Percentiles rank a stretch among this genome's conserved stretches.
phyloP scores from a whole-genome alignment of 345 rosid genomes.

The Arabis hirsuta region DNA sequence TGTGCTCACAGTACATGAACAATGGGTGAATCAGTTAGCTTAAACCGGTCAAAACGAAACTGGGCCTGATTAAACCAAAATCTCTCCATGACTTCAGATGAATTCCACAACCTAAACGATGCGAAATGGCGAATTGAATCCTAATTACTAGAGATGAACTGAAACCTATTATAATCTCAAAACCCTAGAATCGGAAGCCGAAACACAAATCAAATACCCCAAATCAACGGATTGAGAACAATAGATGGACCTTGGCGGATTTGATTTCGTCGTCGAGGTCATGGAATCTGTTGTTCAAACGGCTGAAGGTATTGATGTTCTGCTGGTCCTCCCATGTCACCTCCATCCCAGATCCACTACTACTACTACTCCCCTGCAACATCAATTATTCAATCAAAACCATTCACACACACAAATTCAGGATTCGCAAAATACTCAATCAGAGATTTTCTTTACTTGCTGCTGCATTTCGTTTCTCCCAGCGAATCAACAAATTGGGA shows the following conservation, averaged over 20 bases:
- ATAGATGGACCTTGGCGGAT: constrained; percentile 61
- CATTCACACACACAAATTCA: neutral
- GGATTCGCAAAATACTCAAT: neutral
- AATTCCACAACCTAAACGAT: neutral
- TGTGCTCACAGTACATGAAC: neutral
- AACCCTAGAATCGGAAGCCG: constrained; percentile 30
- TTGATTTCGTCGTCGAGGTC: constrained; percentile 88
- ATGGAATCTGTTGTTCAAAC: constrained; percentile 83
- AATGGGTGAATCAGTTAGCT: neutral
- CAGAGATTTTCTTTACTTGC: constrained; percentile 25
- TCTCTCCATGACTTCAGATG: neutral
- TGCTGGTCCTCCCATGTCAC: constrained; percentile 99
- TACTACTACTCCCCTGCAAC: constrained; percentile 51
- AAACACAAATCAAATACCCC: neutral
- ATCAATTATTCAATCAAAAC: neutral
- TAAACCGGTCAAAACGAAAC: neutral
- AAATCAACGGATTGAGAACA: no score
- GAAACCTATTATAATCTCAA: neutral
- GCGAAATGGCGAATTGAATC: neutral
- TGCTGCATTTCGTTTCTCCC: constrained; percentile 36
- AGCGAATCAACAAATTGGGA: neutral
- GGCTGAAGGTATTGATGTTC: constrained; percentile 83
- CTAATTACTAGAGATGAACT: neutral
- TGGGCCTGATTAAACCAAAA: neutral
- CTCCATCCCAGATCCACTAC: constrained; percentile 76